Conservation (phyloP, 371 early-diverging fungal genomes). For the Rhizopus stolonifer region DNA sequence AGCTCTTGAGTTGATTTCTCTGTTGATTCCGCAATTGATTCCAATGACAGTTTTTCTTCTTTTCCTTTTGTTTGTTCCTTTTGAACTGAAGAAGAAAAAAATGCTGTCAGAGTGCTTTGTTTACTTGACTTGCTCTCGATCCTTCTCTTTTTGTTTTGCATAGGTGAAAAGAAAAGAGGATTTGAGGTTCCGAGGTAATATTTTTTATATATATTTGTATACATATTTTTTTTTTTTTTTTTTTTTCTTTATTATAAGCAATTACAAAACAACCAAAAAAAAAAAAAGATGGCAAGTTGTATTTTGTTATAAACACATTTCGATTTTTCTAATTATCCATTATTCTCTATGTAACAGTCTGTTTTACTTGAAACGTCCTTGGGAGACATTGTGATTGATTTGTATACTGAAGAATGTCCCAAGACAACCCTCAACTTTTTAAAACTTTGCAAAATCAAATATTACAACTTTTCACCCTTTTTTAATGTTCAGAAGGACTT, state of each 20-base stretch:
- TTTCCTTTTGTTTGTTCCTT: neutral
- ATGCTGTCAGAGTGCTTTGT: neutral
- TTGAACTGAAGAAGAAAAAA: neutral
- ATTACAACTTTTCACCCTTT: conserved; percentile 88
- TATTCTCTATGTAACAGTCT: conserved; percentile 36
- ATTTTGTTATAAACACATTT: neutral
- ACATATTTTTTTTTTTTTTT: neutral
- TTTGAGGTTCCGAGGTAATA: neutral
- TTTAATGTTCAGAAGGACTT: conserved; percentile 89
- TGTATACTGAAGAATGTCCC: conserved; percentile 78
- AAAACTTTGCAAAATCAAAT: conserved; percentile 92
- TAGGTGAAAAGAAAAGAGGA: neutral
- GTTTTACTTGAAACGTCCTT: conserved; percentile 90
- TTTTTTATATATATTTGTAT: too few relatives aligned
- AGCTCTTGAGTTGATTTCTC: neutral
- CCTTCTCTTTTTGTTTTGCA: conserved; percentile 1
- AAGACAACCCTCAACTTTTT: conserved; percentile 83
- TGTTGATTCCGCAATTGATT: too few relatives aligned
- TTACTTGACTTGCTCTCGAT: neutral
- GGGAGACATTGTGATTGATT: conserved; percentile 94
- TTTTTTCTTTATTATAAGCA: neutral
- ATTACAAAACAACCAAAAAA: neutral
- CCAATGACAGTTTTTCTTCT: neutral
- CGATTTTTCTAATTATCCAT: neutral
- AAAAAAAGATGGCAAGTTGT: neutral